Evolutionary conservation across 306 rosid species (phyloP).

Genomic region (Quercus robur): DNA sequence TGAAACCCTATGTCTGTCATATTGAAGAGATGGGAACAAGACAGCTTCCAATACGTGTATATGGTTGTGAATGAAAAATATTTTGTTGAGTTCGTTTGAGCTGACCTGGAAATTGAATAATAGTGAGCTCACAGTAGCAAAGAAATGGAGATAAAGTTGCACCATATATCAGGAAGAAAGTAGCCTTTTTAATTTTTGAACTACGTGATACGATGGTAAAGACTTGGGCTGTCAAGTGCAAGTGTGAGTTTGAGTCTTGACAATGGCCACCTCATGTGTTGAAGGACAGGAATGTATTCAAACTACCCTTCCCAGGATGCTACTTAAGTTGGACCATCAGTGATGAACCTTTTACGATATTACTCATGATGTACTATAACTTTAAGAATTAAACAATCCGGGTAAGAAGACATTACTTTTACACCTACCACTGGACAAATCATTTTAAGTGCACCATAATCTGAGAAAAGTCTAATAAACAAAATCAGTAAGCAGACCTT

Average conservation of each 20-base stretch:
- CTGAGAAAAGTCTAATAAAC: background rate
- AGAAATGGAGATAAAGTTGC: background rate
- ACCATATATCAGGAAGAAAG: background rate
- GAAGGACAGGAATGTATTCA: background rate
- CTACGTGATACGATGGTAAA: background rate
- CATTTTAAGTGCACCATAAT: background rate
- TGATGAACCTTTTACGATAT: background rate
- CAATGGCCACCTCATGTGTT: background rate
- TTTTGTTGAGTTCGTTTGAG: background rate
- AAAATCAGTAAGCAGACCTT: no score
- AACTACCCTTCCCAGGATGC: background rate
- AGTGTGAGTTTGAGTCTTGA: background rate
- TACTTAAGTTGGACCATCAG: background rate
- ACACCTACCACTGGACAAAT: background rate
- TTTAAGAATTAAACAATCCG: background rate
- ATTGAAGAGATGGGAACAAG: background rate
- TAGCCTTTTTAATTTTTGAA: background rate
- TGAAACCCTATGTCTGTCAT: background rate
- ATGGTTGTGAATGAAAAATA: background rate
- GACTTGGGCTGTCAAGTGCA: background rate
- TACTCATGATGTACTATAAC: background rate
- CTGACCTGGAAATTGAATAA: background rate
- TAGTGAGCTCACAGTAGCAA: background rate
- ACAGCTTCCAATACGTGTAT: background rate
- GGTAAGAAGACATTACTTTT: background rate